Evolutionary conservation across 23 red algal species (phyloP).

Genomic region (Agarophyton chilense): DNA sequence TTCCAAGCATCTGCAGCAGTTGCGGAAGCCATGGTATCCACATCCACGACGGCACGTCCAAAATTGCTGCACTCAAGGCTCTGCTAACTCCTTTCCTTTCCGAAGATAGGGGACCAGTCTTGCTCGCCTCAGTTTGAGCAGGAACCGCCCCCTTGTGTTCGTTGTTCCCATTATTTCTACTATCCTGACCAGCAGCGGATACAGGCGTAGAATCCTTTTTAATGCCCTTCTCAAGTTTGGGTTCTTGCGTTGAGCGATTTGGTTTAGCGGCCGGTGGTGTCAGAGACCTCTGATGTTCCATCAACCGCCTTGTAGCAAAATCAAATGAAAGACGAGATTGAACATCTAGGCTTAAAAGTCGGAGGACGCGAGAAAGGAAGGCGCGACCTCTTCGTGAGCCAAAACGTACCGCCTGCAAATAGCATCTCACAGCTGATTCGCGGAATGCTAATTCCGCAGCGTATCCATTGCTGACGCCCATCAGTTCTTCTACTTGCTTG

Average conservation of each 20-base stretch:
- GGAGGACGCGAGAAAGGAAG: conserved; percentile 64
- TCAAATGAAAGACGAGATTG: conserved; percentile 9
- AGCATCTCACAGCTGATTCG: conserved; percentile 85
- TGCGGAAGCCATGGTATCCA: conserved; percentile 95
- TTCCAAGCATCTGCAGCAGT: conserved; percentile 77
- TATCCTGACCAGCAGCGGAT: neutral
- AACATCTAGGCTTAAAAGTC: conserved; percentile 69
- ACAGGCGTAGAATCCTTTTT: neutral
- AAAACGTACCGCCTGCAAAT: conserved; percentile 85
- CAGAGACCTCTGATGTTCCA: neutral
- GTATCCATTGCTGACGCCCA: neutral
- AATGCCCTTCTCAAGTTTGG: neutral
- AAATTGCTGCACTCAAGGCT: conserved; percentile 15
- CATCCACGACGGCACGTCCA: conserved; percentile 88
- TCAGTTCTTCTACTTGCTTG: conserved; percentile 23
- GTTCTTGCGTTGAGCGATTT: neutral
- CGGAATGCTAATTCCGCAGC: conserved; percentile 59
- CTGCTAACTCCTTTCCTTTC: conserved; percentile 15
- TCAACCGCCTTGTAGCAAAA: neutral
- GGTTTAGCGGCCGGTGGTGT: neutral
- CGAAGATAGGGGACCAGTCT: conserved; percentile 3
- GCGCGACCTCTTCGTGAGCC: conserved; percentile 83
- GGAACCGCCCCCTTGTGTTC: neutral
- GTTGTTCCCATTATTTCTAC: neutral
- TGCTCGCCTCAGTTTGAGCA: neutral